These are phyloP conservation scores for Iberis pinnata DNA, from an alignment of 345 rosid species.

Conservation along the genomic window DNA sequence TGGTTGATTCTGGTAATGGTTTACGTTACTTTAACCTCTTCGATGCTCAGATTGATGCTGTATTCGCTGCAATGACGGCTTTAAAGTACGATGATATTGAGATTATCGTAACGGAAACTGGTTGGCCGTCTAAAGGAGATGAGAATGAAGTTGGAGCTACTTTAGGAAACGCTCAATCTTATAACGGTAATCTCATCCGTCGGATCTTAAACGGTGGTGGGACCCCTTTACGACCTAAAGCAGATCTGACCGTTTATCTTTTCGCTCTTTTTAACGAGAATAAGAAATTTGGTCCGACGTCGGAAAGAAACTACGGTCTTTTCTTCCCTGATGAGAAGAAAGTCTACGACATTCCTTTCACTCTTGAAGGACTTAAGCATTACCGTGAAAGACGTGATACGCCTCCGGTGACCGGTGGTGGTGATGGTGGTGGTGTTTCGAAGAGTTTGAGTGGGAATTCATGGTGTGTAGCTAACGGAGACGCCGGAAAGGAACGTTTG, in stretches of 20 bases:
- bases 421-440: slow-evolving; percentile 35
- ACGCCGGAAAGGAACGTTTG: slow-evolving; percentile 48
- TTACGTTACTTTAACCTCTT: slow-evolving; percentile 71
- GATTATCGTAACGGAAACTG: slow-evolving; percentile 79
- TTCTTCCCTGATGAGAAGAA: slow-evolving; percentile 72
- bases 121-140: slow-evolving; percentile 94
- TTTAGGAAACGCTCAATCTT: slow-evolving; percentile 62
- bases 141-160: slow-evolving; percentile 70
- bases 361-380: slow-evolving; percentile 45
- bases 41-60: slow-evolving; percentile 97
- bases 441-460: slow-evolving; percentile 50
- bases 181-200: slow-evolving; percentile 84
- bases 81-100: slow-evolving; percentile 64
- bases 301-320: slow-evolving; percentile 90
- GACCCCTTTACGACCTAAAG: slow-evolving; percentile 69
- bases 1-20: slow-evolving; percentile 79
- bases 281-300: slow-evolving; percentile 65
- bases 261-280: slow-evolving; percentile 94
- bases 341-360: slow-evolving; percentile 78
- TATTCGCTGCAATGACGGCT: slow-evolving; percentile 78
- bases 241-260: slow-evolving; percentile 80
- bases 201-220: slow-evolving; percentile 78
- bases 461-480: slow-evolving; percentile 82
- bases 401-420: too few relatives aligned
- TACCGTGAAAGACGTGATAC: slow-evolving; percentile 33